These are phyloP conservation scores for Lipomyces kockii DNA, from an alignment of 805 yeast species.

Conservation along the genomic window DNA sequence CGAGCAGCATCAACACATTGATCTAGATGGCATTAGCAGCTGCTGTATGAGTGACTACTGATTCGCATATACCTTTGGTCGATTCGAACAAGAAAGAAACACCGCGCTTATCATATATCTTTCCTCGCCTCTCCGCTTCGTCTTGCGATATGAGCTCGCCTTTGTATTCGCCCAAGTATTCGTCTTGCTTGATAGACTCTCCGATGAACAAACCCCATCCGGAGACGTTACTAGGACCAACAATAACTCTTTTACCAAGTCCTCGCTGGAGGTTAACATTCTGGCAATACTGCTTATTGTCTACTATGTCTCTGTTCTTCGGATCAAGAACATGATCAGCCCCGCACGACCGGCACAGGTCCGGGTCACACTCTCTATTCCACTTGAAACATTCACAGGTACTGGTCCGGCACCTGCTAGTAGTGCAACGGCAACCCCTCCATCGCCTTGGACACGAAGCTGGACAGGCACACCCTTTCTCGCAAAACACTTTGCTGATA, in stretches of 20 bases:
- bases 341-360: slow-evolving; percentile 32
- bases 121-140: slow-evolving; percentile 36
- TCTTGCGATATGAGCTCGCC: slow-evolving; percentile 35
- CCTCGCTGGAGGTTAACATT: slow-evolving; percentile 33
- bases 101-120: slow-evolving; percentile 35
- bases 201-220: slow-evolving; percentile 36
- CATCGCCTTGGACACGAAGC: slow-evolving; percentile 29
- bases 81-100: slow-evolving; percentile 33
- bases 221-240: slow-evolving; percentile 29
- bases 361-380: slow-evolving; percentile 37
- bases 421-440: slow-evolving; percentile 33
- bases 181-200: slow-evolving; percentile 33
- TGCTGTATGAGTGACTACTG: neutral
- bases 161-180: slow-evolving; percentile 32
- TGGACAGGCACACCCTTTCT: slow-evolving; percentile 31
- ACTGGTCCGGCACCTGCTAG: slow-evolving; percentile 30
- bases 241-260: slow-evolving; percentile 27
- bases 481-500: slow-evolving; percentile 27
- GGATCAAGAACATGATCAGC: slow-evolving; percentile 35
- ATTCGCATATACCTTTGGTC: slow-evolving; percentile 23
- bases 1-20: slow-evolving; percentile 35
- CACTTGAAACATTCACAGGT: slow-evolving; percentile 35
- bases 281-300: slow-evolving; percentile 26
- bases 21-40: slow-evolving; percentile 12
- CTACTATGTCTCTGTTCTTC: slow-evolving; percentile 29